These are phyloP conservation scores for Phytopythium aichiense DNA, from an alignment of 352 stramenopile species.

Conservation along the genomic window DNA sequence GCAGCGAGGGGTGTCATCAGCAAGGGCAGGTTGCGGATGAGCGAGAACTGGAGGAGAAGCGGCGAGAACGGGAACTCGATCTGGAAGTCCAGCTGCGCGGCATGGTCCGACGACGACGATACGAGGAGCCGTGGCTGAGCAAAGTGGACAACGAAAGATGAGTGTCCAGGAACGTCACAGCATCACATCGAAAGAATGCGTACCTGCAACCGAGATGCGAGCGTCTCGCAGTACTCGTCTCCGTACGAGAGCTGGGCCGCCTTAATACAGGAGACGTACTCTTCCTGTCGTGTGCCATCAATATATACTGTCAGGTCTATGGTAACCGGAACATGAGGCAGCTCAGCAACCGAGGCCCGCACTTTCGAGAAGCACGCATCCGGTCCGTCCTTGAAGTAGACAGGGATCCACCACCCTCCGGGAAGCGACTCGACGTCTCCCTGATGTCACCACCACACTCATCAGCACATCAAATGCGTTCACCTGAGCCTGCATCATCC, in stretches of 20 bases:
- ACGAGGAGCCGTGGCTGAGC: conserved; percentile 25
- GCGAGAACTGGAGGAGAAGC: conserved; percentile 43
- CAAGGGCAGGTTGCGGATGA: conserved; percentile 67
- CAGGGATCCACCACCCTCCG: conserved; percentile 33
- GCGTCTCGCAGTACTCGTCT: conserved; percentile 31
- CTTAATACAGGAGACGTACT: conserved; percentile 27
- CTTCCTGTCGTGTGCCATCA: conserved; percentile 10
- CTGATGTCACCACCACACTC: neutral
- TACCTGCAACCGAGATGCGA: conserved; percentile 32
- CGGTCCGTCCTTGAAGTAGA: conserved; percentile 15
- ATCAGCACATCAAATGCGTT: neutral
- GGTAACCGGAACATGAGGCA: neutral
- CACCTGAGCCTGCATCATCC: too few species aligned
- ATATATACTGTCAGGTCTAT: neutral
- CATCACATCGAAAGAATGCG: neutral
- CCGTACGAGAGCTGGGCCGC: conserved; percentile 23
- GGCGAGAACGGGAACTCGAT: conserved; percentile 32
- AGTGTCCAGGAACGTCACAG: neutral
- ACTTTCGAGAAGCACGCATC: conserved; percentile 9
- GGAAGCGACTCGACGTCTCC: conserved; percentile 12
- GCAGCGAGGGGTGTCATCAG: conserved; percentile 71
- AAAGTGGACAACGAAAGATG: neutral
- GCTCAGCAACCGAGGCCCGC: neutral
- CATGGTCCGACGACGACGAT: conserved; percentile 27
- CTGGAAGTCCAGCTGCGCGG: conserved; percentile 40